A percentile compares a stretch with the other conserved stretches of the same genome.
Conservation (phyloP, 1,284 basidiomycete genomes). For the Ceratobasidium sp. region DNA sequence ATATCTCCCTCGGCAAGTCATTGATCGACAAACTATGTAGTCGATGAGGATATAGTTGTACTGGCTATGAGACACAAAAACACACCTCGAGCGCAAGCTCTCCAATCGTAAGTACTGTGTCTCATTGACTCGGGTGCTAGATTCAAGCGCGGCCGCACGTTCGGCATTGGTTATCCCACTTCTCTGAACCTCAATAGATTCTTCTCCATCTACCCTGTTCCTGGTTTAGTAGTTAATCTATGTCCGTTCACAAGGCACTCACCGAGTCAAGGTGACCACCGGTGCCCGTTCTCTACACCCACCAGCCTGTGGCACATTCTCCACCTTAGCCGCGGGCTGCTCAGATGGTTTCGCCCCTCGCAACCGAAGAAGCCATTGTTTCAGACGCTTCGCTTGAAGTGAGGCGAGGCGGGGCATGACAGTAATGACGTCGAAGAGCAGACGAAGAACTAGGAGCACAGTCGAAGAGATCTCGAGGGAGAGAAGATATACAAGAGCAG, state of each 20-base stretch:
- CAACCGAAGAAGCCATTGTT: slow-evolving; percentile 40
- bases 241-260: background rate
- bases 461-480: background rate
- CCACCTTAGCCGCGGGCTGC: background rate
- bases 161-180: background rate
- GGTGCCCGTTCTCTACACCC: background rate
- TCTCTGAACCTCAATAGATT: background rate
- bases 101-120: background rate
- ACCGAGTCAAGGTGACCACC: background rate
- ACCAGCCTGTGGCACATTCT: background rate
- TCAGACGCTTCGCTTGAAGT: slow-evolving; percentile 39
- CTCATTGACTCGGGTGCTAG: background rate
- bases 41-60: background rate
- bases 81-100: background rate
- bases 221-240: background rate
- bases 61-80: background rate
- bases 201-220: background rate
- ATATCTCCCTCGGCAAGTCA: slow-evolving; percentile 34
- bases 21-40: slow-evolving; percentile 34
- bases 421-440: slow-evolving; percentile 14
- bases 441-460: background rate
- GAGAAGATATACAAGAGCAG: slow-evolving; percentile 7
- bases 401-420: slow-evolving; percentile 42
- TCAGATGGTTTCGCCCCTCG: slow-evolving; percentile 16
- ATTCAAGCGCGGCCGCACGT: background rate